Percentiles rank a stretch among this genome's conserved stretches.
Evolutionary conservation across 169 alveolate genomes (phyloP).

Genomic region (Plasmodium inui): DNA sequence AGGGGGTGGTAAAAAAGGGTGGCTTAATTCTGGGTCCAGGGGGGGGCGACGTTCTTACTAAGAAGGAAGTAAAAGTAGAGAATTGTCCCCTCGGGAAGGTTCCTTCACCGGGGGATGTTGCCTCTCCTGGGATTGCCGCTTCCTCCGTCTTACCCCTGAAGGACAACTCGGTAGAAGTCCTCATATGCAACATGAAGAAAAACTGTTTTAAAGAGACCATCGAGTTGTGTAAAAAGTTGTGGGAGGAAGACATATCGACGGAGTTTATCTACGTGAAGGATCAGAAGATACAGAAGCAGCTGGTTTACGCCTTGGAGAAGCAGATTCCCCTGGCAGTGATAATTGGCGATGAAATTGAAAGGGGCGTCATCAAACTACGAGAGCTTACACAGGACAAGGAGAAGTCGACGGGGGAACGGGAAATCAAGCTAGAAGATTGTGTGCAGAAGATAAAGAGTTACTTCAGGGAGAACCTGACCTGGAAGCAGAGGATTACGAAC

Average conservation of each 20-base stretch:
- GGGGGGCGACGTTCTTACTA: not conserved
- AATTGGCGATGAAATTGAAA: constrained; percentile 77
- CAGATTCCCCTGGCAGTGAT: constrained; percentile 77
- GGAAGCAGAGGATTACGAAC: constrained; percentile 46
- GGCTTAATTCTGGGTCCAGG: constrained; percentile 9
- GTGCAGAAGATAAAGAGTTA: constrained; percentile 56
- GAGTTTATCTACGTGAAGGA: constrained; percentile 80
- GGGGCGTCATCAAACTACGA: constrained; percentile 55
- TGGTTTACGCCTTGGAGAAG: constrained; percentile 88
- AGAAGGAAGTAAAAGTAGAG: not conserved
- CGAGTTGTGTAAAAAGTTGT: constrained; percentile 77
- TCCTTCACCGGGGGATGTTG: not conserved
- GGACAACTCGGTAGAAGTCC: constrained; percentile 82
- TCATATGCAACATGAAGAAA: constrained; percentile 48
- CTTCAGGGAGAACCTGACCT: constrained; percentile 13
- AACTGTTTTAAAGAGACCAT: constrained; percentile 77
- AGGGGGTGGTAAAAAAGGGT: constrained; percentile 45
- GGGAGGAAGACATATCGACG: constrained; percentile 81
- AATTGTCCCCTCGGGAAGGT: constrained; percentile 14
- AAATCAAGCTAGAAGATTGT: constrained; percentile 40
- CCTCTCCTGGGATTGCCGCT: not conserved
- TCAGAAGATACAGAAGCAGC: constrained; percentile 86
- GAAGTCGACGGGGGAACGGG: constrained; percentile 51
- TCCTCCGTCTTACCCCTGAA: constrained; percentile 78
- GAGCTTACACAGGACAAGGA: constrained; percentile 60